Evolutionary conservation across 768 basidiomycete species (phyloP).

Genomic region (Phanerochaete sordida): DNA sequence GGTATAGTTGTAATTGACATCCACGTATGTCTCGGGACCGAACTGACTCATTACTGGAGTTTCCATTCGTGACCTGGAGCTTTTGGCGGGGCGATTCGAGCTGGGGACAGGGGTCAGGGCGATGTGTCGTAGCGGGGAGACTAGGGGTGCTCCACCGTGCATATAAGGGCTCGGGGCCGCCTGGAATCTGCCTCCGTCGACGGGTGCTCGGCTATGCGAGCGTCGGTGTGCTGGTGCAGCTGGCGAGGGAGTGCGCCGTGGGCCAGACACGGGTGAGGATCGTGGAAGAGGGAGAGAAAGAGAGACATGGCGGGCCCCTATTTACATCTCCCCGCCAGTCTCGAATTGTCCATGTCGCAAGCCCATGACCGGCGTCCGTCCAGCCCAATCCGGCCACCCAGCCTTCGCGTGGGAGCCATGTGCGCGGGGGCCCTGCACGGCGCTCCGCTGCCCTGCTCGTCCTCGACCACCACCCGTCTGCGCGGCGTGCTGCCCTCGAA

Average conservation of each 20-base stretch:
- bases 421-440: background rate
- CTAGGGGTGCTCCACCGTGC: background rate
- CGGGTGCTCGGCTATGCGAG: background rate
- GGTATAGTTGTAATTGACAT: conserved; percentile 4
- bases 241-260: no score
- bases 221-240: no score
- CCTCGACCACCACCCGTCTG: background rate
- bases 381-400: background rate
- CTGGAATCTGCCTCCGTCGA: background rate
- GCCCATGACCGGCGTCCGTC: background rate
- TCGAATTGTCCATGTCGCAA: conserved; percentile 4
- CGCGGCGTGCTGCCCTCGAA: no score
- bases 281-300: conserved; percentile 6
- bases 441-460: conserved; percentile 1
- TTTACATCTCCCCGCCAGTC: conserved; percentile 10
- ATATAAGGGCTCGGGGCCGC: background rate
- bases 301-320: conserved; percentile 5
- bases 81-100: background rate
- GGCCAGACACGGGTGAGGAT: background rate
- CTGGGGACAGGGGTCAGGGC: background rate
- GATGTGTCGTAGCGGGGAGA: background rate
- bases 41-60: conserved; percentile 6
- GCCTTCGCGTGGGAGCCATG: conserved; percentile 10
- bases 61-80: background rate
- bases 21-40: conserved; percentile 6